Conservation (phyloP, 805 yeast genomes). For the Diddensiella caesifluorescens region DNA sequence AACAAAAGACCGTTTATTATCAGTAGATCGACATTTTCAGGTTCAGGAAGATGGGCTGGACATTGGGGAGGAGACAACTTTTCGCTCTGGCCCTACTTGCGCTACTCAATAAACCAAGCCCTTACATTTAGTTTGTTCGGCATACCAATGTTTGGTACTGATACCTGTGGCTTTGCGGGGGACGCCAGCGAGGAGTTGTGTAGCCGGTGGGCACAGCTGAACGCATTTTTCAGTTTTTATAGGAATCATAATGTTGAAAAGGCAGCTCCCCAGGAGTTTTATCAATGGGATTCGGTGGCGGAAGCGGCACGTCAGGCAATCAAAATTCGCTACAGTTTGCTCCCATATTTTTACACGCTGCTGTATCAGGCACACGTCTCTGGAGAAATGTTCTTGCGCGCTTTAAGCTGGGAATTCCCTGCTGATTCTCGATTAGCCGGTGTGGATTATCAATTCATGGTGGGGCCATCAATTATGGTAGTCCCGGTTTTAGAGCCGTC, state of each 20-base stretch:
- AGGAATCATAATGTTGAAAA: slow-evolving; percentile 33
- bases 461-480: slow-evolving; percentile 65
- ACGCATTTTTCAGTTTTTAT: slow-evolving; percentile 36
- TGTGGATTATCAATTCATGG: slow-evolving; percentile 75
- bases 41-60: slow-evolving; percentile 84
- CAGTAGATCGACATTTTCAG: slow-evolving; percentile 80
- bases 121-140: slow-evolving; percentile 75
- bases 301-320: slow-evolving; percentile 52
- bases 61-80: slow-evolving; percentile 97
- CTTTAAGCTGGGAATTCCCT: slow-evolving; percentile 29
- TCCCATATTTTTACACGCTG: slow-evolving; percentile 76
- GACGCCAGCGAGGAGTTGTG: slow-evolving; percentile 71
- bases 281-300: slow-evolving; percentile 30
- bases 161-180: slow-evolving; percentile 92
- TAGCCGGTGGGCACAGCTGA: slow-evolving; percentile 34
- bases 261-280: slow-evolving; percentile 32
- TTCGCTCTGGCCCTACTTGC: slow-evolving; percentile 81
- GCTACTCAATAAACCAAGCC: slow-evolving; percentile 60
- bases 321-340: slow-evolving; percentile 61
- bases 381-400: slow-evolving; percentile 63
- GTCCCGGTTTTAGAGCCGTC: slow-evolving; percentile 68
- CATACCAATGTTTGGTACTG: slow-evolving; percentile 89
- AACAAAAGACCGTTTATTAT: slow-evolving; percentile 72
- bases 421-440: slow-evolving; percentile 39
- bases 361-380: slow-evolving; percentile 54